Evolutionary conservation across 2,329 filamentous ascomycete species (phyloP).

Genomic region (Alternaria infectoria): DNA sequence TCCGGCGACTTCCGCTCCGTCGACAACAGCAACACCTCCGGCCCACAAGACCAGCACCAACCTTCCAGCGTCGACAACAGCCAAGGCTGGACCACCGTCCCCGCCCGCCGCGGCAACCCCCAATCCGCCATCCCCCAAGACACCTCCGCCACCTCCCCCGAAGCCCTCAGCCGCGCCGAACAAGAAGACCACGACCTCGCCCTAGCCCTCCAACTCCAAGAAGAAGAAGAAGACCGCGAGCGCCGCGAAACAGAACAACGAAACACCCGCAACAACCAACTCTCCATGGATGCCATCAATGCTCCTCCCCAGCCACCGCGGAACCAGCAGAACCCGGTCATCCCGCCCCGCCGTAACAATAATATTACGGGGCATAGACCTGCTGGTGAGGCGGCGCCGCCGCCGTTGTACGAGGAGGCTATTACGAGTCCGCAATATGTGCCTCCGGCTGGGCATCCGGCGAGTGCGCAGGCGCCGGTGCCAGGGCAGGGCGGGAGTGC

Average conservation of each 20-base stretch:
- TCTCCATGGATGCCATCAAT: slow-evolving; percentile 72
- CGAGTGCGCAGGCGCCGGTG: slow-evolving; percentile 45
- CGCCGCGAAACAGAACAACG: slow-evolving; percentile 65
- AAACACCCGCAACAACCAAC: slow-evolving; percentile 69
- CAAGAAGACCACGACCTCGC: slow-evolving; percentile 85
- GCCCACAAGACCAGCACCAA: slow-evolving; percentile 38
- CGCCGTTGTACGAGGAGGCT: slow-evolving; percentile 71
- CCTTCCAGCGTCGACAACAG: slow-evolving; percentile 39
- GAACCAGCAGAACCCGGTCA: slow-evolving; percentile 49
- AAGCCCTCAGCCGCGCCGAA: slow-evolving; percentile 62
- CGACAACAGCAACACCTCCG: slow-evolving; percentile 58
- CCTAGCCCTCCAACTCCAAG: slow-evolving; percentile 88
- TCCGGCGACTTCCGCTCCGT: slow-evolving; percentile 89
- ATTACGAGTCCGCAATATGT: slow-evolving; percentile 63
- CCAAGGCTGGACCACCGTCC: slow-evolving; percentile 64
- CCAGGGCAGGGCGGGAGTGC: slow-evolving; percentile 35
- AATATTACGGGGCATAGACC: slow-evolving; percentile 46
- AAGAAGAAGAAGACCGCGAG: slow-evolving; percentile 86
- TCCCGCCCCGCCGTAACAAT: slow-evolving; percentile 54
- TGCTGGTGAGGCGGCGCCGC: slow-evolving; percentile 60
- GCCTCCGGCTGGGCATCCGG: slow-evolving; percentile 55
- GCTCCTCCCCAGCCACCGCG: slow-evolving; percentile 47
- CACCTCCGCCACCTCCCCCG: slow-evolving; percentile 31
- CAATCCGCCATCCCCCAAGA: slow-evolving; percentile 16
- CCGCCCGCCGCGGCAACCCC: slow-evolving; percentile 41